These are phyloP conservation scores for Tylopilus sp. DNA, from an alignment of 768 basidiomycete species.

Conservation along the genomic window DNA sequence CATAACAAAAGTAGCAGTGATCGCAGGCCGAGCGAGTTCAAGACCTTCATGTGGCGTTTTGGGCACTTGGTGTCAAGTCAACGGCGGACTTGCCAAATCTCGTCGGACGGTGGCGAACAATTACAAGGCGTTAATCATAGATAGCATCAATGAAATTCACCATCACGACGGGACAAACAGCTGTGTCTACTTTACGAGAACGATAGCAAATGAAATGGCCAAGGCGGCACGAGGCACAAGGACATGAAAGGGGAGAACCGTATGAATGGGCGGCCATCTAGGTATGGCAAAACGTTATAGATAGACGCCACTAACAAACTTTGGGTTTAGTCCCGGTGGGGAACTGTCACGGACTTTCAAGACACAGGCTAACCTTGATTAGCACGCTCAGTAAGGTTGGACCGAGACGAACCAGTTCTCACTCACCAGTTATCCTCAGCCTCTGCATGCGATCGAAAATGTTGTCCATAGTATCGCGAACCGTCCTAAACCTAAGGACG, in stretches of 20 bases:
- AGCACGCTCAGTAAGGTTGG: constrained; percentile 6
- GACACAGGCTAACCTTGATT: constrained; percentile 14
- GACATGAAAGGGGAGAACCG: constrained; percentile 5
- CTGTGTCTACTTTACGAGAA: constrained; percentile 5
- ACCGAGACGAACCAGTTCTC: background rate
- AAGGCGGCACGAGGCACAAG: constrained; percentile 12
- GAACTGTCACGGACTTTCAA: constrained; percentile 28
- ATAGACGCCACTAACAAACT: constrained; percentile 17
- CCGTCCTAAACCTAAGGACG: constrained; percentile 42
- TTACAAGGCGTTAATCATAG: constrained; percentile 6
- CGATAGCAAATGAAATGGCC: constrained; percentile 10
- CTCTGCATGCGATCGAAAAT: constrained; percentile 23
- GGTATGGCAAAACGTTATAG: background rate
- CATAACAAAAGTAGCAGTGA: constrained; percentile 21
- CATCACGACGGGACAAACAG: constrained; percentile 8
- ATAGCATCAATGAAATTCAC: constrained; percentile 14
- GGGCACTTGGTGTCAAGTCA: constrained; percentile 16
- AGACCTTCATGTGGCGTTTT: constrained; percentile 15
- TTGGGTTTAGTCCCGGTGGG: background rate
- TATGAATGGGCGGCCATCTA: constrained; percentile 24
- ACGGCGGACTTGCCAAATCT: constrained; percentile 5
- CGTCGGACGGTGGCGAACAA: background rate
- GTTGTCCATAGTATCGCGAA: constrained; percentile 28
- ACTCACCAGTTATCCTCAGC: constrained; percentile 16
- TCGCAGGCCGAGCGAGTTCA: constrained; percentile 8